Evolutionary conservation across 176 grass and related monocot species (phyloP), one percentile per base, ranked within the genome.

Genomic region (Rhynchospora breviuscula): DNA sequence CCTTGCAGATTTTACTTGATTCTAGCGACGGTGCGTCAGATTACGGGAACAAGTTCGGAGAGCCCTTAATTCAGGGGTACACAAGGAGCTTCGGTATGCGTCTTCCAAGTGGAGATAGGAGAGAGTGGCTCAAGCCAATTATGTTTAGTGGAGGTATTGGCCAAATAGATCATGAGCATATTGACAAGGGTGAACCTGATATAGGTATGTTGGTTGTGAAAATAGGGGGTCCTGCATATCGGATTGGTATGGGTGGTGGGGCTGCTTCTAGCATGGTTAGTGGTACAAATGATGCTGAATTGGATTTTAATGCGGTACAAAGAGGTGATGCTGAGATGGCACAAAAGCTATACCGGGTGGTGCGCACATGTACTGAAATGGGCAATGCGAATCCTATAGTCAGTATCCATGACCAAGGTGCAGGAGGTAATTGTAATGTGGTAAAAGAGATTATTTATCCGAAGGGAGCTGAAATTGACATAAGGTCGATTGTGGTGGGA

Each of bases 111-210:
- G 92, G 92, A 81, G 92, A 94, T 67, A 85, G 95, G 3, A 90
- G 92, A 63, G 95, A 94, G 78, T 98, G 95, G 95, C 67, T 98
- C 76, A 98, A 98, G 65, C 95, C 95, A 31, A 98, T 98, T 81
- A 98, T 98, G 95, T 98, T 98, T 68, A 98, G 92, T 88, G 95
- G 77, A 72, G 95, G 90, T 73, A 98, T 98, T 31, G 92, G 95
- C 6, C 89, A 94, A 54, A 94, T 97, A 74, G 92, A 97, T 52
- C 95, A 94, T 88, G 85, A 82, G 17, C 95, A 93, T 52, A 93
- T 97, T 84, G 76, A 83, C 21, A 97, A 97, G 66, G 88, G 68
- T 63, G 92, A 97, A 56, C 83, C 92, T 85, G 90, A 97, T 85
- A 79, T 94, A 57, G 95, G 92, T 17, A 97, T 97, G 95, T 71